Evolutionary conservation across 73 alveolate genomes (phyloP).

Genomic region (Tetrahymena borealis): DNA sequence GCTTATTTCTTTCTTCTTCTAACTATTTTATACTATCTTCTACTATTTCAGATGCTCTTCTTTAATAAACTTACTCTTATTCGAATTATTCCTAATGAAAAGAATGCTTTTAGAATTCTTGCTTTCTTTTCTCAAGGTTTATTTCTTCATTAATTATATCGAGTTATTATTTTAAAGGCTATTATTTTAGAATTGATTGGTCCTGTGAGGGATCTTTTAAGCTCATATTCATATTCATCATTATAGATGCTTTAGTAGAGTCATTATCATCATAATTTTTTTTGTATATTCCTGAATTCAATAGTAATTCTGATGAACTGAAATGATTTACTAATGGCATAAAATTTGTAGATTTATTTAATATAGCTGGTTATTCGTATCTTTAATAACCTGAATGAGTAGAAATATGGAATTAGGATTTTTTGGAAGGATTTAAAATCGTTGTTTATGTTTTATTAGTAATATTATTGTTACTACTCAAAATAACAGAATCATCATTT

Average conservation of each 20-base stretch:
- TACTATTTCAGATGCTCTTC: not conserved
- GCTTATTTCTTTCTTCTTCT: not conserved
- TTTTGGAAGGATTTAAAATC: not conserved
- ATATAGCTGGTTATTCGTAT: not conserved
- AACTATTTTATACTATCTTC: not conserved
- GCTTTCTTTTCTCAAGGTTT: not conserved
- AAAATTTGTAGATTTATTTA: not conserved
- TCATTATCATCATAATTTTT: not conserved
- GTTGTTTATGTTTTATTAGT: not conserved
- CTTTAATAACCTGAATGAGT: not conserved
- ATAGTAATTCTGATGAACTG: not conserved
- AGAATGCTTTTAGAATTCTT: not conserved
- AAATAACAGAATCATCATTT: not conserved
- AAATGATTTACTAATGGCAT: not conserved
- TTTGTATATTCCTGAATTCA: not conserved
- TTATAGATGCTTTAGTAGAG: not conserved
- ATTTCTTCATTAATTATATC: not conserved
- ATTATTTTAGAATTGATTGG: not conserved
- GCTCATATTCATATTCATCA: not conserved
- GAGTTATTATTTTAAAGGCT: not conserved
- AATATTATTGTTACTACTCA: not conserved
- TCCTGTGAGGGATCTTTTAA: not conserved
- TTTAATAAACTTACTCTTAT: not conserved
- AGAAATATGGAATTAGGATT: not conserved
- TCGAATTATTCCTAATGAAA: not conserved